Evolutionary conservation across 306 rosid species (phyloP).

Genomic region (Abrus precatorius): DNA sequence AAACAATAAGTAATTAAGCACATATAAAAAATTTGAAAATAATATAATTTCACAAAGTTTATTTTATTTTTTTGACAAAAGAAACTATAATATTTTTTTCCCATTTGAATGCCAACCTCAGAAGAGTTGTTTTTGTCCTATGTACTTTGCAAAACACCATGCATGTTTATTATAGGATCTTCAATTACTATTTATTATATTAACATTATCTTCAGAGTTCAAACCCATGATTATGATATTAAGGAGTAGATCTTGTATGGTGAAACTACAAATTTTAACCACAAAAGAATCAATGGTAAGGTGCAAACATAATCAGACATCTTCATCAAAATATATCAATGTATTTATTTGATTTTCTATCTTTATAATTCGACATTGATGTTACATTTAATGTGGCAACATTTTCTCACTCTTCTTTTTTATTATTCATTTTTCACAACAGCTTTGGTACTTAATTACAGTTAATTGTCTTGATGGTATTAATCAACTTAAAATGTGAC

Average conservation of each 20-base stretch:
- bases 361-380: not conserved
- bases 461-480: not conserved
- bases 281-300: not conserved
- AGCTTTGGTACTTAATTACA: not conserved
- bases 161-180: not conserved
- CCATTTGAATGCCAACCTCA: not conserved
- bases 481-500: not conserved
- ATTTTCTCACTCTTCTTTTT: not conserved
- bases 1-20: not conserved
- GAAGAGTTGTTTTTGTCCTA: not conserved
- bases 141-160: not conserved
- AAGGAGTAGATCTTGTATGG: not conserved
- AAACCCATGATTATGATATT: not conserved
- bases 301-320: too few species aligned
- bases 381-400: not conserved
- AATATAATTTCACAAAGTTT: not conserved
- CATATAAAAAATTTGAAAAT: not conserved
- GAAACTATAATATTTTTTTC: not conserved
- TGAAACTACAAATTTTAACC: not conserved
- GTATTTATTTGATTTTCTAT: too few species aligned
- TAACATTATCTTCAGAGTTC: not conserved
- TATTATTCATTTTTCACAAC: too few species aligned
- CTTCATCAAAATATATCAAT: too few species aligned
- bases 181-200: not conserved
- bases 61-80: not conserved